phyloP scores from a whole-genome alignment of 805 yeast species.

The Ogataea henricii region DNA sequence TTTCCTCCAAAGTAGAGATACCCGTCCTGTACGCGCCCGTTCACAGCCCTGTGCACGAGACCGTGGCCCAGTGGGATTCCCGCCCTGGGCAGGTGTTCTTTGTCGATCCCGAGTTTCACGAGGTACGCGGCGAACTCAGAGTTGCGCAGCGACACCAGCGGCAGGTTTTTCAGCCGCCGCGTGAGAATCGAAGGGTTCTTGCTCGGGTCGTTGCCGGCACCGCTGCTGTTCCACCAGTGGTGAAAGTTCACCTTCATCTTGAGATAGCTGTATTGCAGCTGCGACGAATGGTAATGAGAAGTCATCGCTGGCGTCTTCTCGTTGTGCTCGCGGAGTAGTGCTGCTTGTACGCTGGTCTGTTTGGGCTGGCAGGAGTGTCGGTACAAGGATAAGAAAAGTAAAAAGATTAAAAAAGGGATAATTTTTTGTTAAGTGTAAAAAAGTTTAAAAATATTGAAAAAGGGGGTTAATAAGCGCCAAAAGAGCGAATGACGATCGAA shows the following conservation, averaged over 20 bases:
- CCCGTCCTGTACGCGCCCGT: conserved; percentile 14
- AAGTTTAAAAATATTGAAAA: conserved; percentile 19
- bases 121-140: conserved; percentile 23
- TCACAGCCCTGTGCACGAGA: conserved; percentile 30
- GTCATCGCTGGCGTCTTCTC: conserved; percentile 7
- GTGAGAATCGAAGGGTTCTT: conserved; percentile 27
- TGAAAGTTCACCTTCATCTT: conserved; percentile 26
- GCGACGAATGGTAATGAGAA: conserved; percentile 28
- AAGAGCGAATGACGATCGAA: no score
- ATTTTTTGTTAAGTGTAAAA: conserved; percentile 11
- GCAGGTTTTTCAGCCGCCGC: conserved; percentile 28
- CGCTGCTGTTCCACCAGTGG: conserved; percentile 31
- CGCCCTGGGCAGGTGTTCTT: conserved; percentile 7
- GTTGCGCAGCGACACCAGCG: conserved; percentile 31
- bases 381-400: background rate
- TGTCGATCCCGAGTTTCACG: conserved; percentile 14
- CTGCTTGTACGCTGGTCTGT: background rate
- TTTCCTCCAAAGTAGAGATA: background rate
- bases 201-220: conserved; percentile 24
- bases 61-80: conserved; percentile 11
- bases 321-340: background rate
- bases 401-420: conserved; percentile 28
- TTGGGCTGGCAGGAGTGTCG: background rate
- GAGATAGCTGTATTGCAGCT: conserved; percentile 22
- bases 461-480: conserved; percentile 10